Conservation (phyloP, 2,329 filamentous ascomycete genomes). For the Trichoderma hamatum region DNA sequence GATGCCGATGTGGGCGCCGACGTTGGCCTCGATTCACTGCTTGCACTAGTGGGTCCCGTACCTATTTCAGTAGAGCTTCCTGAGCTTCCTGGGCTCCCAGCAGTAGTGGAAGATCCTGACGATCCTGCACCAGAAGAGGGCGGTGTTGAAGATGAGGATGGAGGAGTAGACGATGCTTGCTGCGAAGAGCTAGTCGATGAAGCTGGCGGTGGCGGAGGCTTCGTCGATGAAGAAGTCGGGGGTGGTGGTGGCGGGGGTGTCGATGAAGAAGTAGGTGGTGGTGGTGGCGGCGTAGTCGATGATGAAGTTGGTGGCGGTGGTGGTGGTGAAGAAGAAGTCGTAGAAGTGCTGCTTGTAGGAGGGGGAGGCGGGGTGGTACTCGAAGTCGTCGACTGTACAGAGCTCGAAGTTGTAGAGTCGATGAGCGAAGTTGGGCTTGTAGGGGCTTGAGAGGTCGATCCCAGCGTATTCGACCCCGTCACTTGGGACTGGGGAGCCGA, state of each 20-base stretch:
- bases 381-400: background rate
- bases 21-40: conserved; percentile 9
- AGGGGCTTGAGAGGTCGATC: conserved; percentile 35
- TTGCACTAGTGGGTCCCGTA: conserved; percentile 12
- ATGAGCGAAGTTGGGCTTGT: conserved; percentile 29
- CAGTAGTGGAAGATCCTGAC: conserved; percentile 5
- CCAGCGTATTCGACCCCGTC: conserved; percentile 31
- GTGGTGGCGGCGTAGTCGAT: background rate
- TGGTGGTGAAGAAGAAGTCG: background rate
- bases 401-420: conserved; percentile 6
- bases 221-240: background rate
- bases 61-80: conserved; percentile 14
- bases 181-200: background rate
- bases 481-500: conserved; percentile 34
- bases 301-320: background rate
- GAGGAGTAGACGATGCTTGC: background rate
- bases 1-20: conserved; percentile 4
- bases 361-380: conserved; percentile 10
- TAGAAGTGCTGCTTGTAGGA: conserved; percentile 4
- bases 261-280: conserved; percentile 2
- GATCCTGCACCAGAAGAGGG: background rate
- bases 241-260: background rate
- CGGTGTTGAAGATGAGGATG: conserved; percentile 1
- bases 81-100: background rate
- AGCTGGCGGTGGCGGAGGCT: background rate